Base-by-base conservation (phyloP, 2,329 filamentous ascomycete species). In the Zalaria obscura region DNA sequence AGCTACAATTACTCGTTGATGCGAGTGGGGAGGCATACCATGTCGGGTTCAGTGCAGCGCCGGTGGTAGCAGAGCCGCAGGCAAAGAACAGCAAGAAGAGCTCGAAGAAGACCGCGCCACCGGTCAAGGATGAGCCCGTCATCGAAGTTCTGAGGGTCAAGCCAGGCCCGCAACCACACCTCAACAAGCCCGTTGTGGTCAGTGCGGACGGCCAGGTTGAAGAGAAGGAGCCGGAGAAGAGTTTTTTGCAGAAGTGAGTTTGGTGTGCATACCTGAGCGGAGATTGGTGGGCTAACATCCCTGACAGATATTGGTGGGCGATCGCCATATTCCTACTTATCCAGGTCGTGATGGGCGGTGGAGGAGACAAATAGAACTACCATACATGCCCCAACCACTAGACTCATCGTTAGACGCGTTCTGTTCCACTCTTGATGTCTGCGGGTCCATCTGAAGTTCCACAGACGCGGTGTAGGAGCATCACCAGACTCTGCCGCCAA, bases 151-250 rank as follows among this genome's bases (percentile, higher is more conserved):
- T 63, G 35, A 56, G 52, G 50, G 58, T 58, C 38, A 50, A 46
- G 36, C 48, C 48, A 18, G 67, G 65, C 2, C 62, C 65, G 1
- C 57, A 60, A 47, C 64, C 66, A 6, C 52, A 58, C 4, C 48
- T 70, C 52, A 70, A 75, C 45, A 73, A 68, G 37, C 72, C 73
- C 1, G 67, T 73, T 39, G 60, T 72, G 40, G 60, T 74, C 47
- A 75, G 74, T 50, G 68, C 71, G 27, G 64, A 68, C 38, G 76
- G 76, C 0, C 66, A 63, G 47, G 64, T 77, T 39, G 63, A 55
- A 10, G 54, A 59, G 4, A 53, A 65, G 48, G 65, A 67, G 52
- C 58, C 59, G 5, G 64, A 71, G 52, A 70, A 69, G 60, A 59
- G 58, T 3, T 70, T 71, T 48, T 52, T 71, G 47, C 67, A 70